These are phyloP conservation scores for Rhodotorula sp. DNA, from an alignment of 1,284 basidiomycete species.

Conservation along the genomic window DNA sequence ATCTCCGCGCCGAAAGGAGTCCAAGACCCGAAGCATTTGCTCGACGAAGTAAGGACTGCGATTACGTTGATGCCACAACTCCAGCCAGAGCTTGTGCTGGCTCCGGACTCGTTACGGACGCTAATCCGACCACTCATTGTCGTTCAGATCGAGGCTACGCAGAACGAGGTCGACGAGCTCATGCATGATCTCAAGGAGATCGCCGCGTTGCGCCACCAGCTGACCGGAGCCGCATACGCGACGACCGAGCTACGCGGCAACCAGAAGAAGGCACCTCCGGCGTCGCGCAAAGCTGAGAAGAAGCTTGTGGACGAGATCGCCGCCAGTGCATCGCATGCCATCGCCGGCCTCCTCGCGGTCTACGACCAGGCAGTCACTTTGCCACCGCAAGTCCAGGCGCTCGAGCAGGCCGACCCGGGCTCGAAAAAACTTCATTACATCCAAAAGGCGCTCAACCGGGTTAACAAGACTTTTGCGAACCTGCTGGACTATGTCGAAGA, in stretches of 20 bases:
- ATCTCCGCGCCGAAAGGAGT: background rate
- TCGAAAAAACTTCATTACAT: too few relatives aligned
- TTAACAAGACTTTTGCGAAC: slow-evolving; percentile 11
- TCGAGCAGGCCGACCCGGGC: too few relatives aligned
- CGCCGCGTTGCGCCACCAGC: slow-evolving; percentile 5
- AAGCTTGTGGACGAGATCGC: background rate
- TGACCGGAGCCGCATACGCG: slow-evolving; percentile 10
- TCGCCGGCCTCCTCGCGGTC: background rate
- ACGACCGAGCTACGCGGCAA: background rate
- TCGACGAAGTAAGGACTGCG: background rate
- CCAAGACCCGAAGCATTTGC: background rate
- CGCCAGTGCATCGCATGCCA: background rate
- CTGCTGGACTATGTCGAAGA: slow-evolving; percentile 28
- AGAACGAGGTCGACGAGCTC: slow-evolving; percentile 16
- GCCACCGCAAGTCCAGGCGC: background rate
- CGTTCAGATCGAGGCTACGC: slow-evolving; percentile 9
- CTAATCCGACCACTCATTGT: background rate
- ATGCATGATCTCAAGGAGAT: background rate
- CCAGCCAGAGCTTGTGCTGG: background rate
- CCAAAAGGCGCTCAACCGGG: background rate
- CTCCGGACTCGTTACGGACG: too few relatives aligned
- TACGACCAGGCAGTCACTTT: slow-evolving; percentile 7
- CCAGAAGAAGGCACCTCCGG: background rate
- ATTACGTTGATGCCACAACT: too few relatives aligned
- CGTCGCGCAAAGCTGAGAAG: background rate